A percentile compares a stretch with the other conserved stretches of the same genome.
These are phyloP conservation scores for Pseudogymnoascus sp. DNA, from an alignment of 2,329 filamentous ascomycete genomes.

Conservation along the genomic window DNA sequence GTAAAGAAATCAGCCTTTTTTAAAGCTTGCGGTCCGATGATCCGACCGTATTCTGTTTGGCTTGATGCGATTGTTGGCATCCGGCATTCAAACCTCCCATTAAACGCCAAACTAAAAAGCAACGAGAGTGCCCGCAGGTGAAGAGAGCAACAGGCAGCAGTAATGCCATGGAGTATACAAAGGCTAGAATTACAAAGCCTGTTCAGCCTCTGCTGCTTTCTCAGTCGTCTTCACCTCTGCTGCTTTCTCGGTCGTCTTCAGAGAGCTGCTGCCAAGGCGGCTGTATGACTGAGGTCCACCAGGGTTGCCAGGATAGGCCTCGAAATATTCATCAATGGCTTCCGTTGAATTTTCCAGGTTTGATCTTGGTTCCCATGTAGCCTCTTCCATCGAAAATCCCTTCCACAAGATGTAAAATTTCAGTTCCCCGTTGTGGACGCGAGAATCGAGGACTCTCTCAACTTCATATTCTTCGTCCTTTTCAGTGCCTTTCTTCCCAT, in stretches of 20 bases:
- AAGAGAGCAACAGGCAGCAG: not conserved
- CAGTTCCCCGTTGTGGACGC: slow-evolving; percentile 2
- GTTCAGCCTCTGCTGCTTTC: not conserved
- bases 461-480: slow-evolving; percentile 15
- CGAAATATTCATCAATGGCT: slow-evolving; percentile 10
- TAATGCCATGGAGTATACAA: not conserved
- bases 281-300: not conserved
- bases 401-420: slow-evolving; percentile 17
- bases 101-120: not conserved
- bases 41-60: not conserved
- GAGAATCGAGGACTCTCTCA: slow-evolving; percentile 15
- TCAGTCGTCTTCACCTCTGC: not conserved
- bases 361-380: slow-evolving; percentile 18
- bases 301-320: not conserved
- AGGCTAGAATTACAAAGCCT: not conserved
- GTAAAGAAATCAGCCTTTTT: not conserved
- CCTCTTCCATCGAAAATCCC: slow-evolving; percentile 10
- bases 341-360: slow-evolving; percentile 14
- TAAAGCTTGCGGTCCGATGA: not conserved
- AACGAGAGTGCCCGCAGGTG: not conserved
- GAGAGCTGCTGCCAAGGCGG: not conserved
- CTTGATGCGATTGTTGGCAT: not conserved
- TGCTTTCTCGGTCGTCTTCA: not conserved
- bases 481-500: not conserved
- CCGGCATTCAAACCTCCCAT: not conserved